phyloP scores from a whole-genome alignment of 2,329 filamentous ascomycete species.

The Xylaria sp. region DNA sequence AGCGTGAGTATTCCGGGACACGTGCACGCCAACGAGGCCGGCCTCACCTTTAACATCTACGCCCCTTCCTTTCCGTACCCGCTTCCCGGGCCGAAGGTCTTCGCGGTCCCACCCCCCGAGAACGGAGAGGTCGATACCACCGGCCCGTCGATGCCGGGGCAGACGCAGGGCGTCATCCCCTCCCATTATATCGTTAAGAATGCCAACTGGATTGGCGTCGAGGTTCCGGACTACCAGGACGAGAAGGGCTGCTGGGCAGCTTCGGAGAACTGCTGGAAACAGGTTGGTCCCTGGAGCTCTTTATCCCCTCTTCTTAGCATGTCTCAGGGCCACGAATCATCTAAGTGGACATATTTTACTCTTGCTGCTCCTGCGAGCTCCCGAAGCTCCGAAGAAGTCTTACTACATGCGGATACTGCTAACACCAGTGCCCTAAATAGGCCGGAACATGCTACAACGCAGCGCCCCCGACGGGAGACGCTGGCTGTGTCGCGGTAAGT shows the following conservation, averaged over 20 bases:
- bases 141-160: conserved; percentile 13
- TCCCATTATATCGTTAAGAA: conserved; percentile 69
- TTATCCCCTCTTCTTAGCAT: no score
- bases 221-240: conserved; percentile 66
- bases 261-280: conserved; percentile 65
- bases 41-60: conserved; percentile 74
- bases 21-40: conserved; percentile 62
- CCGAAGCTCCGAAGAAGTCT: no score
- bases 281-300: no score
- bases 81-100: conserved; percentile 67
- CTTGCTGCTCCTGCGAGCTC: no score
- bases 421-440: no score
- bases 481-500: conserved; percentile 62
- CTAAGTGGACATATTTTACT: no score
- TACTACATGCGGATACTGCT: no score
- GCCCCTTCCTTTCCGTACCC: conserved; percentile 64
- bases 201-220: conserved; percentile 76
- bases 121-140: conserved; percentile 10
- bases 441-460: conserved; percentile 66
- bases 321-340: no score
- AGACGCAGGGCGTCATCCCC: conserved; percentile 61
- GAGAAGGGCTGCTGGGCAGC: conserved; percentile 70
- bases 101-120: conserved; percentile 51
- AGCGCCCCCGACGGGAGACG: conserved; percentile 67
- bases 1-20: conserved; percentile 75